Evolutionary conservation across 768 basidiomycete genomes (phyloP).

Genomic region (Lactarius indigo): DNA sequence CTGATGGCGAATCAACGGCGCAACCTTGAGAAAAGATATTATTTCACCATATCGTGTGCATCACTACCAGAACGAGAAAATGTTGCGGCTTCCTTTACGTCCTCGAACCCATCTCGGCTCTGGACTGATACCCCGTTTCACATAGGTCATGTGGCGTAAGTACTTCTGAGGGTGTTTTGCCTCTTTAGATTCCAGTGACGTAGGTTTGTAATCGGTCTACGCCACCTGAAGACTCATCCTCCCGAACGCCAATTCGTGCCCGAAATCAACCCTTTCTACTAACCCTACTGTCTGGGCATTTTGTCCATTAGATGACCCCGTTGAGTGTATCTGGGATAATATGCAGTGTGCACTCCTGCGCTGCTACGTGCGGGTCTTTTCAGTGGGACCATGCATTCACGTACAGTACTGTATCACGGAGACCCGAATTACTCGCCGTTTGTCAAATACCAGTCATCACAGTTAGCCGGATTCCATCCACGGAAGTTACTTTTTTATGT

Average conservation of each 20-base stretch:
- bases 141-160: not conserved
- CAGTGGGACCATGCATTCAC: not conserved
- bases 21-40: not conserved
- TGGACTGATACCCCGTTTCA: not conserved
- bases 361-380: not conserved
- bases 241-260: not conserved
- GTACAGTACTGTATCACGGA: not conserved
- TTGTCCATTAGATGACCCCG: not conserved
- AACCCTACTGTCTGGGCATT: not conserved
- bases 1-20: not conserved
- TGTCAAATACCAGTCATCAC: not conserved
- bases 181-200: not conserved
- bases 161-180: not conserved
- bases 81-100: conserved; percentile 13
- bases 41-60: not conserved
- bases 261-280: not conserved
- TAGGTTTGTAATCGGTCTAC: not conserved
- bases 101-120: not conserved
- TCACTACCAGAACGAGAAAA: not conserved
- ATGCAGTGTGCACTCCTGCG: not conserved
- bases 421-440: not conserved
- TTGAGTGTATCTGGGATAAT: not conserved
- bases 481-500: not conserved
- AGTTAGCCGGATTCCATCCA: not conserved
- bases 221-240: not conserved